phyloP scores from a whole-genome alignment of 139 green algal genomes.

The Closterium sp. region DNA sequence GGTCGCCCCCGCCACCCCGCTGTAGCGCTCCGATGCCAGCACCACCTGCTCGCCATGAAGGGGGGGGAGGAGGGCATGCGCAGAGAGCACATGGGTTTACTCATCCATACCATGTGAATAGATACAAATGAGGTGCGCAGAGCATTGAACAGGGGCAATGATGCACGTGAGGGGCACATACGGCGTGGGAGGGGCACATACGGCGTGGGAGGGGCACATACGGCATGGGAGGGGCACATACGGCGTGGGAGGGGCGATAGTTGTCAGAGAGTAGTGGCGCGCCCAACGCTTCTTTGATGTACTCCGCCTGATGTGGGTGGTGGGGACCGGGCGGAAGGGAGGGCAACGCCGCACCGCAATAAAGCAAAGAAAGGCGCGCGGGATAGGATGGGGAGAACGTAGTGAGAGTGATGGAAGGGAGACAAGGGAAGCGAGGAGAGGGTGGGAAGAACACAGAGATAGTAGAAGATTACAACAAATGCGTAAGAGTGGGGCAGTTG shows the following conservation, averaged over 20 bases:
- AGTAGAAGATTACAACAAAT: too few species aligned
- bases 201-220: conserved; percentile 14
- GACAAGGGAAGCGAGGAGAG: too few species aligned
- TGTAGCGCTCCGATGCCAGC: background rate
- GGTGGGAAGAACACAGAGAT: too few species aligned
- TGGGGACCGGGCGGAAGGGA: background rate
- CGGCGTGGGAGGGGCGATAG: conserved; percentile 14
- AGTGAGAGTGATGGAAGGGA: background rate
- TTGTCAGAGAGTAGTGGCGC: background rate
- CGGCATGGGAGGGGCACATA: conserved; percentile 1
- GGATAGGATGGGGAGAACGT: background rate
- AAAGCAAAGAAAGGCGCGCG: background rate
- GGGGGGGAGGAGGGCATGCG: background rate
- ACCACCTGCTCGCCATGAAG: background rate
- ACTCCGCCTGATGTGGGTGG: conserved; percentile 2
- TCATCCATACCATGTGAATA: too few species aligned
- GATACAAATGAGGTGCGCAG: too few species aligned
- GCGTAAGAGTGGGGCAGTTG: too few species aligned
- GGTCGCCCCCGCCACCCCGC: background rate
- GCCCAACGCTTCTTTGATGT: conserved; percentile 36
- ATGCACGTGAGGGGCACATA: background rate
- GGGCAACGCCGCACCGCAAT: background rate
- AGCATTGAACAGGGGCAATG: background rate
- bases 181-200: conserved; percentile 2
- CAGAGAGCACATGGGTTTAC: too few species aligned